Evolutionary conservation across 2,329 filamentous ascomycete species (phyloP), one percentile per base, ranked within the genome.

Genomic region (Pseudogymnoascus sp.): DNA sequence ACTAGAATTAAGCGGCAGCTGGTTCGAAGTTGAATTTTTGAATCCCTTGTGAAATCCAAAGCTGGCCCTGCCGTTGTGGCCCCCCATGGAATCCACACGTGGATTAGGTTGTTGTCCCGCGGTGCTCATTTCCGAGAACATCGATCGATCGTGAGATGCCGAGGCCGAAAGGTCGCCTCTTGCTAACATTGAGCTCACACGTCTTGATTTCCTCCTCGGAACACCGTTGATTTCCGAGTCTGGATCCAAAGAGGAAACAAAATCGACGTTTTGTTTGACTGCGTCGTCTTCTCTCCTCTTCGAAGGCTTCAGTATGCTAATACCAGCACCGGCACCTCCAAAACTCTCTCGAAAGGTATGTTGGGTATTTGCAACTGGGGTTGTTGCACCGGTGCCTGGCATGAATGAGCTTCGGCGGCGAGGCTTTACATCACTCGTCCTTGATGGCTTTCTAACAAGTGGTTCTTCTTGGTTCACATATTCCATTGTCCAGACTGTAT

Each of bases 151-250:
- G 67, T 93, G 90, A 25, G 59, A 40, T 25, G 59, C 59, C 14
- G 89, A 95, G 8, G 90, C 88, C 0, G 91, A 93, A 18, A 97
- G 79, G 72, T 97, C 93, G 34, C 90, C 89, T 70, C 93, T 84
- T 14, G 93, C 93, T 62, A 97, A 81, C 76, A 96, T 84, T 14
- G 93, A 97, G 77, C 95, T 99, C 25, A 97, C 89, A 60, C 95
- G 85, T 46, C 95, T 86, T 16, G 85, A 88, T 66, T 84, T 85
- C 64, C 85, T 79, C 61, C 85, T 78, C 0, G 81, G 81, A 11
- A 79, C 79, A 14, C 81, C 79, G n/a, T 75, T 72, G 10, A 77
- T 79, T 63, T 82, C 79, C 61, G 82, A 82, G 63, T 91, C 89
- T 44, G 89, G 83, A 63, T 90, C 89, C n/a, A 93, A 76, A 0